Conservation (phyloP, 371 early-diverging fungal species). For the Saksenaea vasiformis region DNA sequence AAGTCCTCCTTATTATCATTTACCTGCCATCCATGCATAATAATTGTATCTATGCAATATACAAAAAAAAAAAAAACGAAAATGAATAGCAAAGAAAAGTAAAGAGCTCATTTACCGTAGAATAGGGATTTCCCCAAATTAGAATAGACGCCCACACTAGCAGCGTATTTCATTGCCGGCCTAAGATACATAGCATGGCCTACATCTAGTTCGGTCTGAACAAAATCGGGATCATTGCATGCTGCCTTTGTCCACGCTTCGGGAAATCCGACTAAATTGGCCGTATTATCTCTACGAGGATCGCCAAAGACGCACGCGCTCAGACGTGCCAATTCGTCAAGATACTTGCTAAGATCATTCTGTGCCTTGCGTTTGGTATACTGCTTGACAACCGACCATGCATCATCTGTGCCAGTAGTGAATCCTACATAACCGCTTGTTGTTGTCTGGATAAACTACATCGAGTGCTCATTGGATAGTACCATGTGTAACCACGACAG, state of each 20-base stretch:
- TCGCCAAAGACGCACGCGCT: constrained; percentile 33
- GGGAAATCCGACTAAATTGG: constrained; percentile 24
- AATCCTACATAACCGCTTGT: constrained; percentile 60
- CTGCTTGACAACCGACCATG: constrained; percentile 50
- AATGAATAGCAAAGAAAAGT: background rate
- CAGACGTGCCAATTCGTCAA: constrained; percentile 36
- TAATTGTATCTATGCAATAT: constrained; percentile 38
- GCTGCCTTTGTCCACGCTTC: constrained; percentile 38
- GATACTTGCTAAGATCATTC: constrained; percentile 27
- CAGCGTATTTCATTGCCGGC: constrained; percentile 49
- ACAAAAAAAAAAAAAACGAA: background rate
- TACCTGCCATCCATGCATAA: constrained; percentile 58
- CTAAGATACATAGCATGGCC: constrained; percentile 45
- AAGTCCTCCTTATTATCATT: too few relatives aligned
- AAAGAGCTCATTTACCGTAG: constrained; percentile 32
- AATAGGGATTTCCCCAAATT: constrained; percentile 52
- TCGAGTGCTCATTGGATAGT: background rate
- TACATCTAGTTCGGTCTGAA: constrained; percentile 46
- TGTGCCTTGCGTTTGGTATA: constrained; percentile 41
- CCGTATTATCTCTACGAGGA: constrained; percentile 30
- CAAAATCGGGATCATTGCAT: constrained; percentile 40
- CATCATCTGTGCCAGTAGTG: constrained; percentile 61
- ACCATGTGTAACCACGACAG: constrained; percentile 51
- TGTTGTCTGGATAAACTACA: constrained; percentile 4
- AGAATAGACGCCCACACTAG: constrained; percentile 34